Conservation (phyloP, 345 rosid genomes). For the Citrus inodora region DNA sequence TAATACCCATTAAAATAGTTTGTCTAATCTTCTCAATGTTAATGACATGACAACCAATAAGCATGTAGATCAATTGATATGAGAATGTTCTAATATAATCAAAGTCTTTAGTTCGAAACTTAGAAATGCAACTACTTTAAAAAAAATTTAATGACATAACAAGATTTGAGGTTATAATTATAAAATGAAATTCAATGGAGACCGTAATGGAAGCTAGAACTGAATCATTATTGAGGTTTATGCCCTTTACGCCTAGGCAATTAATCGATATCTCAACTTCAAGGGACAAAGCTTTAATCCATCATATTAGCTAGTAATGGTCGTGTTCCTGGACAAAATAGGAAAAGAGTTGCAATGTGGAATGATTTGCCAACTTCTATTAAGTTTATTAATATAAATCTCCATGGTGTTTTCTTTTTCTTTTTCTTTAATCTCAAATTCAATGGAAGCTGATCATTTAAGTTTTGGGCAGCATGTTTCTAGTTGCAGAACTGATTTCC, state of each 20-base stretch:
- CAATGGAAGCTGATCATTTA: background rate
- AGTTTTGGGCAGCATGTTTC: background rate
- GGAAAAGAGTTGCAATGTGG: background rate
- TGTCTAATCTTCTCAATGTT: background rate
- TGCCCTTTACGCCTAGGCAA: slow-evolving; percentile 4
- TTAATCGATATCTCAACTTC: background rate
- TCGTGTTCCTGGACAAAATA: background rate
- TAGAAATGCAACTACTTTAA: no score
- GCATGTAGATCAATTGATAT: no score
- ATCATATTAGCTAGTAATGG: background rate
- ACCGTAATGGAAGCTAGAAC: background rate
- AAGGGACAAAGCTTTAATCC: background rate
- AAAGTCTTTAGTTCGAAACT: accelerated
- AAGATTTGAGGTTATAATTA: background rate
- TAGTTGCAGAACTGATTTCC: background rate
- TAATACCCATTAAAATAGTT: background rate
- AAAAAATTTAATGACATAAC: background rate
- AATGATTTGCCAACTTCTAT: background rate
- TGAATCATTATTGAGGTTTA: slow-evolving; percentile 4
- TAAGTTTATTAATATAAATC: no score
- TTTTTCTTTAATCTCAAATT: background rate
- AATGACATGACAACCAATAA: no score
- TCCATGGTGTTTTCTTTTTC: background rate
- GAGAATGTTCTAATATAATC: no score
- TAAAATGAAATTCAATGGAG: background rate